Evolutionary conservation across 164 flowering plant genomes (phyloP), one percentile per base, ranked within the genome.

Genomic region (Cinnamomum chago): DNA sequence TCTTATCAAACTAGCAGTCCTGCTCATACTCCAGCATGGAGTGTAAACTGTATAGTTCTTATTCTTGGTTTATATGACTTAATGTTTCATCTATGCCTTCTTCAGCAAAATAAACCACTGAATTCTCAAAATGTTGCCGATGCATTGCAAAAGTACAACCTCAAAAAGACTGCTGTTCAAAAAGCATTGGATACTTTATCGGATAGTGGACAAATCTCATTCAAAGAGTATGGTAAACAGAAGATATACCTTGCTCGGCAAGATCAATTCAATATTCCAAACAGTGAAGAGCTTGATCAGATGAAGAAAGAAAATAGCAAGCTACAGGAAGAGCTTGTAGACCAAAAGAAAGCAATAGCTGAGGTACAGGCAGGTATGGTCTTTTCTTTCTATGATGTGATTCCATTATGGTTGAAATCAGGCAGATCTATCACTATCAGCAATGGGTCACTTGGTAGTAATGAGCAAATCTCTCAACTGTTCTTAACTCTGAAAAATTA

Each of bases 41-140:
- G 5, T 55, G 20, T 30, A 30, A 30, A 55, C 20, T 14, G 10
- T 40, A 40, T 5, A 40, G 47, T 40, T 40, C 47, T 40, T 40
- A 6, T 40, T 40, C 47, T 40, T 40, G 47, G 9, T 9, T 40
- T 40, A 40, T 40, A 40, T 40, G 47, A 40, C 47, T 7, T 9
- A 35, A 40, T 40, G 47, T 40, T 58, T 58, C 62, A 58, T 58
- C 62, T n/a, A 4, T 12, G 22, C 22, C 22, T 58, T 5, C 76
- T 55, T 18, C 88, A 96, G 98, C 98, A 94, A 96, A 93, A 94
- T 75, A 88, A 88, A 77, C 99, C 97, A 22, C 73, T 92, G 67
- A 96, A 96, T 84, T 79, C 97, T 67, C 99, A 96, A 82, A 92
- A 87, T 86, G 97, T 81, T 66, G 97, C 98, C 18, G 99, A 92